phyloP scores from a whole-genome alignment of 768 basidiomycete genomes.

The Leccinum ochraceum region DNA sequence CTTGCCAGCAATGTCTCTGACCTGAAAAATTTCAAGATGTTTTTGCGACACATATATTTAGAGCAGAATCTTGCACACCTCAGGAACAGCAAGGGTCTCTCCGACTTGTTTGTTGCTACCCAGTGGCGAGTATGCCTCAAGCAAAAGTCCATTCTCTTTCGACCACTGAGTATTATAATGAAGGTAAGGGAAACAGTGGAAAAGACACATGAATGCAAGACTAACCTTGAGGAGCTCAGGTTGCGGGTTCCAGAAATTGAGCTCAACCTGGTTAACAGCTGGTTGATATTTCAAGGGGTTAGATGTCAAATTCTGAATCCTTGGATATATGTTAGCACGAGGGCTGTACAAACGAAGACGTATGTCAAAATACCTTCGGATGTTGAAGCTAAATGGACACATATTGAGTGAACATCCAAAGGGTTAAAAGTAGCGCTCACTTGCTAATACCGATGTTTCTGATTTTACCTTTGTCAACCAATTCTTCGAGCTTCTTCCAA shows the following conservation, averaged over 20 bases:
- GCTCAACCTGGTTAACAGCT: slow-evolving; percentile 78
- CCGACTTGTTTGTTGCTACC: slow-evolving; percentile 62
- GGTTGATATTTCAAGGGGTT: slow-evolving; percentile 60
- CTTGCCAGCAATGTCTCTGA: slow-evolving; percentile 57
- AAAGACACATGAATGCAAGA: background rate
- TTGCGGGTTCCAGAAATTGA: slow-evolving; percentile 78
- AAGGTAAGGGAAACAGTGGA: background rate
- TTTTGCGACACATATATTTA: background rate
- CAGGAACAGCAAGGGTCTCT: slow-evolving; percentile 57
- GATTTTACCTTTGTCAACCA: slow-evolving; percentile 75
- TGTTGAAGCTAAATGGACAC: slow-evolving; percentile 51
- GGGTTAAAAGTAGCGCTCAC: slow-evolving; percentile 35
- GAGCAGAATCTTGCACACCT: slow-evolving; percentile 32
- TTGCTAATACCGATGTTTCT: slow-evolving; percentile 86
- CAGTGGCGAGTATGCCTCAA: slow-evolving; percentile 79
- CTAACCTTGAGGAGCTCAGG: slow-evolving; percentile 67
- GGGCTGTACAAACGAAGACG: background rate
- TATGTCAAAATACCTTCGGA: slow-evolving; percentile 40
- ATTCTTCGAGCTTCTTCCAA: slow-evolving; percentile 78
- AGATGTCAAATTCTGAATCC: slow-evolving; percentile 63
- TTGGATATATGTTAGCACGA: slow-evolving; percentile 9
- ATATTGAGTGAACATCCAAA: background rate
- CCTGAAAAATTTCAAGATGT: slow-evolving; percentile 28
- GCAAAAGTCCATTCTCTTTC: slow-evolving; percentile 59
- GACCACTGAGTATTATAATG: slow-evolving; percentile 53